A percentile compares a stretch with the other conserved stretches of the same genome.
Evolutionary conservation across 345 rosid species (phyloP).

Genomic region (Turritis glabra): DNA sequence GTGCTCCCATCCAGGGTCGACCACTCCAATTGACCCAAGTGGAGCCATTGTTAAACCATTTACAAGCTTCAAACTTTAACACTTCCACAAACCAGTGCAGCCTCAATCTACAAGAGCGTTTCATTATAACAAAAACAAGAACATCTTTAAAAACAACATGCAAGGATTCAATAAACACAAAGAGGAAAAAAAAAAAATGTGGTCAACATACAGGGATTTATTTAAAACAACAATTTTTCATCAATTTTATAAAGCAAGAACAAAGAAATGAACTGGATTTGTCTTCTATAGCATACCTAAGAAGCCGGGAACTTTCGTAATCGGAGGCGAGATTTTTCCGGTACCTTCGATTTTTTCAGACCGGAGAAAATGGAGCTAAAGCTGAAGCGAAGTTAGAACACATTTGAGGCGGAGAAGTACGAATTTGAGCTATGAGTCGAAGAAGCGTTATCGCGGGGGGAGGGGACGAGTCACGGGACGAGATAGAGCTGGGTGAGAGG

Average conservation of each 20-base stretch:
- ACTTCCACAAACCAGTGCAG: constrained; percentile 14
- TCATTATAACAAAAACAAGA: not conserved
- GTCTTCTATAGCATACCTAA: constrained; percentile 27
- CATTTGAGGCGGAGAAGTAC: not conserved
- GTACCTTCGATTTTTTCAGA: not conserved
- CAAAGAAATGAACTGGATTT: constrained; percentile 6
- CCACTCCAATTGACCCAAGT: constrained; percentile 54
- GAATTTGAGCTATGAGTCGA: constrained; percentile 13
- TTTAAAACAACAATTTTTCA: not conserved
- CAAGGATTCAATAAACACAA: not conserved
- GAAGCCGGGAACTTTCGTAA: constrained; percentile 2
- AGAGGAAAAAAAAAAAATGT: not conserved
- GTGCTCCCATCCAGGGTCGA: constrained; percentile 88
- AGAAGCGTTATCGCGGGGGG: constrained; percentile 5
- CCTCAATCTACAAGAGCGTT: not conserved
- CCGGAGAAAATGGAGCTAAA: constrained; percentile 5
- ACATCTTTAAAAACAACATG: not conserved
- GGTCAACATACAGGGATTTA: not conserved
- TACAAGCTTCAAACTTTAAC: constrained; percentile 12
- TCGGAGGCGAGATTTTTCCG: constrained; percentile 16
- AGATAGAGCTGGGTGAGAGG: constrained; percentile 36
- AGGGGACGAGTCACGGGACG: constrained; percentile 40
- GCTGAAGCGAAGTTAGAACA: constrained; percentile 8
- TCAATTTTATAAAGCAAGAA: not conserved
- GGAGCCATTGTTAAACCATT: constrained; percentile 66